Evolutionary conservation across 2,329 filamentous ascomycete species (phyloP).

Genomic region (Penicillium sp.): DNA sequence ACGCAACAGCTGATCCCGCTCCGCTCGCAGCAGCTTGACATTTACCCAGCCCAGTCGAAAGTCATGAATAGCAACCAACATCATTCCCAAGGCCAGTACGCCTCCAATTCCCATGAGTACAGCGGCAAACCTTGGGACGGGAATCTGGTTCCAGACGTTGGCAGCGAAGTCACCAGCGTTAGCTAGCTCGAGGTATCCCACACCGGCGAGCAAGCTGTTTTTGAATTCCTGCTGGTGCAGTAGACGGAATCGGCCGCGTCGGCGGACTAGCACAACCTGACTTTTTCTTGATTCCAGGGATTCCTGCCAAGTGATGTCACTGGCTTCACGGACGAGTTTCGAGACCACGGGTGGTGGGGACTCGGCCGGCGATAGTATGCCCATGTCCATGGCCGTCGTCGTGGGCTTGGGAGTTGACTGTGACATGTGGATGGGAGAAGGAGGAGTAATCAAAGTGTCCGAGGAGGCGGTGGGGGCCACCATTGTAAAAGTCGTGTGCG

Average conservation of each 20-base stretch:
- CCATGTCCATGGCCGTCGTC: conserved; percentile 1
- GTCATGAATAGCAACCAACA: conserved; percentile 48
- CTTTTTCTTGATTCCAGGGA: conserved; percentile 11
- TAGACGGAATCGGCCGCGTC: conserved; percentile 14
- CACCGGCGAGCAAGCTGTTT: conserved; percentile 36
- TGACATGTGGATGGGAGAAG: not conserved
- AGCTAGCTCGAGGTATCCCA: conserved; percentile 55
- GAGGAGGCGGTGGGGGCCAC: conserved; percentile 9
- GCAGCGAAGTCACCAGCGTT: conserved; percentile 58
- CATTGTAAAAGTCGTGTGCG: conserved; percentile 9
- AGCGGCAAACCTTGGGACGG: conserved; percentile 49
- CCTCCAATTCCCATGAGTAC: conserved; percentile 55
- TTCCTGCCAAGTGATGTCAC: conserved; percentile 19
- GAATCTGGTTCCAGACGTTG: conserved; percentile 56
- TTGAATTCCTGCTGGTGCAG: conserved; percentile 30
- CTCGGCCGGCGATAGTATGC: conserved; percentile 1
- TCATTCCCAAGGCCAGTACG: conserved; percentile 44
- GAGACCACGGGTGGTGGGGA: conserved; percentile 5
- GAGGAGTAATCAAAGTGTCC: conserved; percentile 15
- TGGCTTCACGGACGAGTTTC: conserved; percentile 19
- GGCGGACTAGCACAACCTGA: conserved; percentile 12
- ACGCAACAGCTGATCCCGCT: conserved; percentile 35
- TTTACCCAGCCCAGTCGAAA: conserved; percentile 46
- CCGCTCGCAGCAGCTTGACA: conserved; percentile 43
- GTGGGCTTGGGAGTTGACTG: not conserved